A percentile compares a stretch with the other conserved stretches of the same genome.
Conservation (phyloP, 1,284 basidiomycete genomes). For the Ceratobasidium sp. region DNA sequence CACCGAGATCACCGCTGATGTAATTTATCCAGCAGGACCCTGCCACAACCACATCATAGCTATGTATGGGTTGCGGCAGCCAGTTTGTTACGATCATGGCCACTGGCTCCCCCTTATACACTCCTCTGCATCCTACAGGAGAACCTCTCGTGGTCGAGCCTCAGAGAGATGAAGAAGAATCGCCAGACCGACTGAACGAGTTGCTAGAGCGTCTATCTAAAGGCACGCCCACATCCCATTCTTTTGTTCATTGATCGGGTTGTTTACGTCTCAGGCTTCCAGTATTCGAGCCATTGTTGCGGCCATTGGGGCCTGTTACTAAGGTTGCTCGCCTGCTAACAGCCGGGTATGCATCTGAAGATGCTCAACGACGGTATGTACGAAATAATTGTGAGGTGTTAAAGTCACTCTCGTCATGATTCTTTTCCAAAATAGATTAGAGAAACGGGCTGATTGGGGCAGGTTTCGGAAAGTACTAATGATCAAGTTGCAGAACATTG, state of each 20-base stretch:
- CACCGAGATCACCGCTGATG: neutral
- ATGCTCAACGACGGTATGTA: slow-evolving; percentile 29
- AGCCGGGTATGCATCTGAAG: slow-evolving; percentile 18
- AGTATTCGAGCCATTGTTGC: slow-evolving; percentile 11
- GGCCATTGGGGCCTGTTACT: neutral
- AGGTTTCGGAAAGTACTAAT: slow-evolving; percentile 39
- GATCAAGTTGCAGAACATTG: slow-evolving; percentile 44
- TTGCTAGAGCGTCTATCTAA: neutral
- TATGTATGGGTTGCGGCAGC: neutral
- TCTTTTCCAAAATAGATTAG: slow-evolving; percentile 5
- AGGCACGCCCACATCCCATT: neutral
- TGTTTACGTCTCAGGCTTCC: neutral
- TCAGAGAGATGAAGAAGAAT: neutral
- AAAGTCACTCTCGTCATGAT: too few species aligned
- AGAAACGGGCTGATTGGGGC: slow-evolving; percentile 37
- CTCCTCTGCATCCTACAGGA: neutral
- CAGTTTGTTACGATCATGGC: neutral
- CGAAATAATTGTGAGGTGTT: neutral
- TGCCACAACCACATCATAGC: neutral
- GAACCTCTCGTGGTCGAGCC: neutral
- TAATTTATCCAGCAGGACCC: too few species aligned
- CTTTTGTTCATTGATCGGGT: neutral
- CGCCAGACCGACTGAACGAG: slow-evolving; percentile 6
- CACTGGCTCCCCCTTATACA: slow-evolving; percentile 2
- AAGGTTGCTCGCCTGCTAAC: slow-evolving; percentile 23